A percentile compares a stretch with the other conserved stretches of the same genome.
Evolutionary conservation across 306 rosid species (phyloP).

Genomic region (Abrus pulchellus): DNA sequence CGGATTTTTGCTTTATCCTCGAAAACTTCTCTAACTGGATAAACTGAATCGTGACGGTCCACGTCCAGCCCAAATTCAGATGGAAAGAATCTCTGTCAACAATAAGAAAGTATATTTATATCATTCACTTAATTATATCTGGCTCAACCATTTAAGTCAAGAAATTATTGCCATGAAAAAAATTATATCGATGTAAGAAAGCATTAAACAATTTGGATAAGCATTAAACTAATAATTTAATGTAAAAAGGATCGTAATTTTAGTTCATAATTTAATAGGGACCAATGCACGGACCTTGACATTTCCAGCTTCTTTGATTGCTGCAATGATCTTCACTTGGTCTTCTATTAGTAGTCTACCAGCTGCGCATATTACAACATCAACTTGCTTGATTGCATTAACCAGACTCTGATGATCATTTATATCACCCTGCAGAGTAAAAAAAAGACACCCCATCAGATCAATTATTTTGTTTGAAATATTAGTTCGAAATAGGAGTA

Average conservation of each 20-base stretch:
- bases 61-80: slow-evolving; percentile 62
- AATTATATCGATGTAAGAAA: too few species aligned
- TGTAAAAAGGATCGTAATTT: too few species aligned
- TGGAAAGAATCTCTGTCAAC: slow-evolving; percentile 53
- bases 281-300: slow-evolving; percentile 45
- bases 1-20: slow-evolving; percentile 45
- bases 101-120: neutral
- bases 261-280: too few species aligned
- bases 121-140: too few species aligned
- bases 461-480: neutral
- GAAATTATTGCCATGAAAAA: too few species aligned
- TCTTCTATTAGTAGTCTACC: slow-evolving; percentile 44
- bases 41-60: slow-evolving; percentile 51
- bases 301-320: slow-evolving; percentile 62
- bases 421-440: slow-evolving; percentile 45
- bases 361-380: slow-evolving; percentile 50
- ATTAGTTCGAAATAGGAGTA: neutral
- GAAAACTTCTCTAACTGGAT: slow-evolving; percentile 43
- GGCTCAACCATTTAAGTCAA: too few species aligned
- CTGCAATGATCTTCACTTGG: slow-evolving; percentile 54
- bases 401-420: slow-evolving; percentile 47
- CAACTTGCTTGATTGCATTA: slow-evolving; percentile 58
- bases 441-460: neutral
- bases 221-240: too few species aligned
- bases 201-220: too few species aligned